Evolutionary conservation across 2,329 filamentous ascomycete species (phyloP).

Genomic region (Microcyclospora tardicrescens): DNA sequence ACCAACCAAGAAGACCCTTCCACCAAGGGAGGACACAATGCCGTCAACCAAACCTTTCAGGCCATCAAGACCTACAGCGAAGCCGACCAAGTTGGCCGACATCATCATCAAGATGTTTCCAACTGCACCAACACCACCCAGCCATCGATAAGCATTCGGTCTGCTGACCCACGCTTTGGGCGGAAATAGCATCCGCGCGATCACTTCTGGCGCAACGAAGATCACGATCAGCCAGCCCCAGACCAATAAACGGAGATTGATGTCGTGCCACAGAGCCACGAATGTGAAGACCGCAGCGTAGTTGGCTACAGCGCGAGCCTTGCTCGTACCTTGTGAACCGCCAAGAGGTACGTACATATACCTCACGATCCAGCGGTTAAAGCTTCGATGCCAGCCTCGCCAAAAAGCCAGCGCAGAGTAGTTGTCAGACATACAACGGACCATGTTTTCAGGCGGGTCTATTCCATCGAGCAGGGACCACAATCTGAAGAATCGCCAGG

Average conservation of each 20-base stretch:
- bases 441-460: constrained; percentile 96
- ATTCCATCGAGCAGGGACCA: constrained; percentile 85
- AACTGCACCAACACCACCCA: constrained; percentile 71
- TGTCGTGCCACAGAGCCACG: constrained; percentile 95
- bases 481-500: constrained; percentile 97
- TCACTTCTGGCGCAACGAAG: constrained; percentile 82
- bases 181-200: constrained; percentile 61
- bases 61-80: constrained; percentile 83
- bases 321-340: constrained; percentile 44
- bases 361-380: constrained; percentile 86
- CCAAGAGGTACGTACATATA: constrained; percentile 92
- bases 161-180: constrained; percentile 53
- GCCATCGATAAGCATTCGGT: constrained; percentile 61
- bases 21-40: constrained; percentile 64
- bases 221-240: constrained; percentile 96
- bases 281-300: constrained; percentile 87
- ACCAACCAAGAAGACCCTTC: constrained; percentile 56
- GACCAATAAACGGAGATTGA: constrained; percentile 75
- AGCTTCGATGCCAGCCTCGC: constrained; percentile 90
- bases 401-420: constrained; percentile 86
- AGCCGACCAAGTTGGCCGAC: constrained; percentile 84
- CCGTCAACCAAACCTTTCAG: constrained; percentile 61
- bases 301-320: constrained; percentile 52
- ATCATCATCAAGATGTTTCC: constrained; percentile 91
- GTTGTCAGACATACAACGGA: constrained; percentile 91